These are phyloP conservation scores for Camelina laxa DNA, from an alignment of 345 rosid genomes.

Conservation along the genomic window DNA sequence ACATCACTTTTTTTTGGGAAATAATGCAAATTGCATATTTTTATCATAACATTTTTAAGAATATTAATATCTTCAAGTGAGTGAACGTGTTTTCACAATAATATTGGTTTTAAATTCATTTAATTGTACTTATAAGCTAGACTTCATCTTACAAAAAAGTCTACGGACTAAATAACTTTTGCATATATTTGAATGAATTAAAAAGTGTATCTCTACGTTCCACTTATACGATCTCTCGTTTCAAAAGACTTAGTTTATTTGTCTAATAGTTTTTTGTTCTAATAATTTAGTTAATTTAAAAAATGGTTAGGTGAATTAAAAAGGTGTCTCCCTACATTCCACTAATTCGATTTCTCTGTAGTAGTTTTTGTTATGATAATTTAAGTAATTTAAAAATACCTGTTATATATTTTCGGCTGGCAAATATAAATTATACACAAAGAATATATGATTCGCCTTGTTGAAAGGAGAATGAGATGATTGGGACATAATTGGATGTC, in stretches of 20 bases:
- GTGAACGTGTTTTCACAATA: constrained; percentile 6
- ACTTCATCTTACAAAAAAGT: constrained; percentile 30
- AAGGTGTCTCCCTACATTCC: too few relatives aligned
- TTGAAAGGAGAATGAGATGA: constrained; percentile 42
- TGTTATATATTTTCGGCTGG: constrained; percentile 27
- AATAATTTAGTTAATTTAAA: neutral
- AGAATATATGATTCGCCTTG: constrained; percentile 44
- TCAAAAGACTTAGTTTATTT: neutral
- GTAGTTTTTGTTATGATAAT: too few relatives aligned
- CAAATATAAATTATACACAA: constrained; percentile 21
- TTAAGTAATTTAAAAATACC: too few relatives aligned
- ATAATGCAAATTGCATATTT: neutral
- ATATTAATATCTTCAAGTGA: neutral
- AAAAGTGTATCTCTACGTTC: constrained; percentile 20
- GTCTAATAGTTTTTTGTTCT: constrained; percentile 11
- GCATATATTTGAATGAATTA: neutral
- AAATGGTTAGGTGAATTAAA: constrained; percentile 12
- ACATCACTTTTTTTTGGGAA: neutral
- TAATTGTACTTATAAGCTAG: neutral
- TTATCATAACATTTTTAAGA: neutral
- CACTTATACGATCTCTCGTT: neutral
- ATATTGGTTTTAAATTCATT: constrained; percentile 1
- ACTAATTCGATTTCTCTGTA: too few relatives aligned
- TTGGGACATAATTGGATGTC: constrained; percentile 37
- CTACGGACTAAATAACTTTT: constrained; percentile 14